phyloP scores from a whole-genome alignment of 2,329 filamentous ascomycete species.

The Beauveria pseudobassiana region DNA sequence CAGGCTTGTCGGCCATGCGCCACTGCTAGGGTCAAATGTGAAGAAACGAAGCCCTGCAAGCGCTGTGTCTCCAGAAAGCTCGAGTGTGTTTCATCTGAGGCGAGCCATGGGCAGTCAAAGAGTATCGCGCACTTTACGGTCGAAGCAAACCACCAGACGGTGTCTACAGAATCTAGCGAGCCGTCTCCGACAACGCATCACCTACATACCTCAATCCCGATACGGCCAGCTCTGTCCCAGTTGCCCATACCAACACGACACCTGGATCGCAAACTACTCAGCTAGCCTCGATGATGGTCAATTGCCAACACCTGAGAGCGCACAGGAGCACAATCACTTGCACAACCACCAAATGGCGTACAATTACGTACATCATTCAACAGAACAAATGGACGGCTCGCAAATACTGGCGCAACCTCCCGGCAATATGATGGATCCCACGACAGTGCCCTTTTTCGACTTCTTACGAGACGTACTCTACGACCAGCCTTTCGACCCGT shows the following conservation, averaged over 20 bases:
- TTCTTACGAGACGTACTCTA: constrained; percentile 45
- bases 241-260: constrained; percentile 19
- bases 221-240: constrained; percentile 14
- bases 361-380: background rate
- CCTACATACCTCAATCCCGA: background rate
- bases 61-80: constrained; percentile 41
- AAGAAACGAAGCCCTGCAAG: constrained; percentile 46
- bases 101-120: constrained; percentile 33
- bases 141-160: constrained; percentile 17
- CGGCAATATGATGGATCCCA: constrained; percentile 20
- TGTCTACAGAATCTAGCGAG: constrained; percentile 2
- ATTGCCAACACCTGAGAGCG: constrained; percentile 27
- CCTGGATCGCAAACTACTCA: constrained; percentile 19
- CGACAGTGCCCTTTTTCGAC: constrained; percentile 38
- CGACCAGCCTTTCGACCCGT: constrained; percentile 32
- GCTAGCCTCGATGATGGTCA: constrained; percentile 27
- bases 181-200: constrained; percentile 10
- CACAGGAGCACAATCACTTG: constrained; percentile 11
- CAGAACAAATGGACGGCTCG: background rate
- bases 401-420: constrained; percentile 14
- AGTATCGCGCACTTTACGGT: constrained; percentile 36
- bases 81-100: constrained; percentile 32
- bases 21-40: constrained; percentile 45
- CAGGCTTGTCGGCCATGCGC: constrained; percentile 47
- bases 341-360: constrained; percentile 10